Evolutionary conservation across 805 yeast genomes (phyloP).

Genomic region (Teunomyces aglyptinius): DNA sequence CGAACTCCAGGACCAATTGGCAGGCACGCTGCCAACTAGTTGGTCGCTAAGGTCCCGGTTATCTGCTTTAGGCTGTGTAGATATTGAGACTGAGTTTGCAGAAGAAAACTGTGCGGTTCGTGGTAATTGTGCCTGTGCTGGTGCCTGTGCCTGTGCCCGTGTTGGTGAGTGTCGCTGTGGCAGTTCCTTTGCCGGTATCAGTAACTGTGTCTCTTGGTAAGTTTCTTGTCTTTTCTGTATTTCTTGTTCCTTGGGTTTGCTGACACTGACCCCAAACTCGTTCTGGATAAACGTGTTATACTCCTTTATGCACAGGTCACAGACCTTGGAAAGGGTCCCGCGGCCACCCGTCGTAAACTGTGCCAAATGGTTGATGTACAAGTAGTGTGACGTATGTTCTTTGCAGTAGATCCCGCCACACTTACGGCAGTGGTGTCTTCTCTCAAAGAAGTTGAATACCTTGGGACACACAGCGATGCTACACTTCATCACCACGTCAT

Average conservation of each 20-base stretch:
- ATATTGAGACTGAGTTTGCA: background rate
- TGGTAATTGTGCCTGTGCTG: background rate
- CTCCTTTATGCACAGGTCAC: conserved; percentile 63
- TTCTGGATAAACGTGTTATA: conserved; percentile 50
- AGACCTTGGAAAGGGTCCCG: conserved; percentile 67
- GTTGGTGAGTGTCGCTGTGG: background rate
- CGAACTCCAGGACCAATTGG: conserved; percentile 80
- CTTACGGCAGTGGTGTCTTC: conserved; percentile 81
- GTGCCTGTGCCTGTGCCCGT: background rate
- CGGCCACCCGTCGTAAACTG: conserved; percentile 65
- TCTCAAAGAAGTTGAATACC: conserved; percentile 71
- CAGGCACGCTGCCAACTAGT: conserved; percentile 54
- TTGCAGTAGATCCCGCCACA: conserved; percentile 82
- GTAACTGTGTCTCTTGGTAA: background rate
- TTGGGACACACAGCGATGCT: conserved; percentile 54
- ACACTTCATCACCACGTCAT: conserved; percentile 60
- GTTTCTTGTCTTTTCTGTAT: background rate
- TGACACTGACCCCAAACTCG: conserved; percentile 35
- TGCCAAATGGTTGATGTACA: conserved; percentile 57
- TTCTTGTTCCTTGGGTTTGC: background rate
- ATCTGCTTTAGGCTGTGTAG: background rate
- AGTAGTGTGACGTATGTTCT: conserved; percentile 58
- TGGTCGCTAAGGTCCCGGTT: conserved; percentile 36
- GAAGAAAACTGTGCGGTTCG: background rate
- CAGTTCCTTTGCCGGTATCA: background rate